Evolutionary conservation across 2,329 filamentous ascomycete species (phyloP).

Genomic region (Grosmannia clavigera): DNA sequence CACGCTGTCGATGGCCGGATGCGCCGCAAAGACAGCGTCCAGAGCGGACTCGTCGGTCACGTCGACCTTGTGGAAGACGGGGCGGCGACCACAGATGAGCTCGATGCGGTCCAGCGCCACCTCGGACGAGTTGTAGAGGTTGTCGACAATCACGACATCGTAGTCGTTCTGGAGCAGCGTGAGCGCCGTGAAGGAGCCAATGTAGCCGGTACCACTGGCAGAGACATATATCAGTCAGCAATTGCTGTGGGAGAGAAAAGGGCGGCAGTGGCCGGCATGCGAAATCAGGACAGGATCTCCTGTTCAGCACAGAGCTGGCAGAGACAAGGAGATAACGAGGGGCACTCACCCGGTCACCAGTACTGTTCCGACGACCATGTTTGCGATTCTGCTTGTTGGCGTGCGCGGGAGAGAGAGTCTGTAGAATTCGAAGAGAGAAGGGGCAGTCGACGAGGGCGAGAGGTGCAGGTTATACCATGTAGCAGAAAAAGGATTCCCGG

Average conservation of each 20-base stretch:
- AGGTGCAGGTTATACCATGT: not conserved
- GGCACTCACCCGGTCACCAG: slow-evolving; percentile 74
- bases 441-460: not conserved
- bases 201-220: slow-evolving; percentile 92
- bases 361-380: slow-evolving; percentile 75
- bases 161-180: slow-evolving; percentile 88
- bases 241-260: no score
- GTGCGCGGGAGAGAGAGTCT: not conserved
- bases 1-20: slow-evolving; percentile 92
- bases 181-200: slow-evolving; percentile 91
- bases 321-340: not conserved
- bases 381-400: slow-evolving; percentile 14
- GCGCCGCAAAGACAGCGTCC: slow-evolving; percentile 75
- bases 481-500: not conserved
- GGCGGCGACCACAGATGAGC: slow-evolving; percentile 78
- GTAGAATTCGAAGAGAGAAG: not conserved
- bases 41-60: slow-evolving; percentile 75
- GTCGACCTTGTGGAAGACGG: slow-evolving; percentile 74
- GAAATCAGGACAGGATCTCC: no score
- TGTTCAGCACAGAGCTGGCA: no score
- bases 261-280: no score
- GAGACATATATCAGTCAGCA: not conserved
- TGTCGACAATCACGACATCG: slow-evolving; percentile 94
- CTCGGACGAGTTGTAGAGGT: slow-evolving; percentile 89
- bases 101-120: slow-evolving; percentile 92